Conservation (phyloP, 805 yeast species). For the Suhomyces pyralidae region DNA sequence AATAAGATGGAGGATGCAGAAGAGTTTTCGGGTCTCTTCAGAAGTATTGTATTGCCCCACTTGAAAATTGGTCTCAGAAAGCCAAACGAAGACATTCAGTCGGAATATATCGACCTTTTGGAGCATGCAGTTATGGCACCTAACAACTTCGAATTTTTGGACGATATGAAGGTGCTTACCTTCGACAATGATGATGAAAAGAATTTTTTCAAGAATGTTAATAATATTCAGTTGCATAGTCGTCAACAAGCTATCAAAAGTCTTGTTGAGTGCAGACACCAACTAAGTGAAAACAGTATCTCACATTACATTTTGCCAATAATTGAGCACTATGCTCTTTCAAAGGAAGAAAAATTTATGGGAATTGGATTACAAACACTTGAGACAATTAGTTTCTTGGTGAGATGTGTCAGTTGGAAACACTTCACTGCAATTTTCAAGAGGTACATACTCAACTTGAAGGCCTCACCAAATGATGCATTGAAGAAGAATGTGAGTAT, state of each 20-base stretch:
- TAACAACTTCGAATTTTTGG: constrained; percentile 46
- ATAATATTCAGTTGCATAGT: constrained; percentile 81
- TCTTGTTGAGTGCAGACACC: constrained; percentile 46
- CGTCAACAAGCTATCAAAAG: constrained; percentile 80
- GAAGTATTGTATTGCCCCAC: constrained; percentile 58
- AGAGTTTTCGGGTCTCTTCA: constrained; percentile 41
- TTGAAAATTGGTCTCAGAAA: constrained; percentile 65
- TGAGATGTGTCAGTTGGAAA: constrained; percentile 64
- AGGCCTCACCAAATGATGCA: constrained; percentile 32
- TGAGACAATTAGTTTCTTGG: constrained; percentile 55
- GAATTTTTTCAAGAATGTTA: constrained; percentile 71
- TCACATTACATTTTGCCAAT: constrained; percentile 83
- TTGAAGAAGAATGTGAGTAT: constrained; percentile 59
- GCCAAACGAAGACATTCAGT: constrained; percentile 55
- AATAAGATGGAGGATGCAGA: constrained; percentile 20
- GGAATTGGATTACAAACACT: constrained; percentile 67
- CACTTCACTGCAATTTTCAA: constrained; percentile 75
- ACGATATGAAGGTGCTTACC: constrained; percentile 63
- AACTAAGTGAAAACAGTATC: constrained; percentile 55
- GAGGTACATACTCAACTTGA: constrained; percentile 57
- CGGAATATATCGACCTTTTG: constrained; percentile 67
- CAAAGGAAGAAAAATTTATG: constrained; percentile 54
- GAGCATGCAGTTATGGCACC: constrained; percentile 56
- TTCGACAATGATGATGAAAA: constrained; percentile 69
- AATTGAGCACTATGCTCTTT: constrained; percentile 72